Evolutionary conservation across 306 rosid species (phyloP).

Genomic region (Rosa rugosa): DNA sequence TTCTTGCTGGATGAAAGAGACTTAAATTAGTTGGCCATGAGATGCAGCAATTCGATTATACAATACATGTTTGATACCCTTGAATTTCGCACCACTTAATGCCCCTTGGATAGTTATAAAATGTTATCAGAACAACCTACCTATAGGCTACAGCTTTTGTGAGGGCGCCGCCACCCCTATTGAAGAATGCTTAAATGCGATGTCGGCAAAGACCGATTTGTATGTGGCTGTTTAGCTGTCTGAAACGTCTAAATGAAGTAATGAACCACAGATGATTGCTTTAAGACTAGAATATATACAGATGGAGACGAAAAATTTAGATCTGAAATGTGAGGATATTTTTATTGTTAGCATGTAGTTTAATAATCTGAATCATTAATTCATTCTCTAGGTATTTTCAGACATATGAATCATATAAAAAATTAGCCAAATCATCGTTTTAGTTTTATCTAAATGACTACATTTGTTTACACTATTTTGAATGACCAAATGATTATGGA

Average conservation of each 20-base stretch:
- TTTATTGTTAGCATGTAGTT: too few species aligned
- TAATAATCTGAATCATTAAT: too few species aligned
- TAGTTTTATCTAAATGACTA: too few species aligned
- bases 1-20: background rate
- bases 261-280: background rate
- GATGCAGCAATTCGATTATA: slow-evolving; percentile 3
- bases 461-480: too few species aligned
- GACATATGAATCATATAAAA: too few species aligned
- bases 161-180: background rate
- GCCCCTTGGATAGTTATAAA: background rate
- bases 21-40: background rate
- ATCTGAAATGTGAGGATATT: too few species aligned
- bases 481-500: too few species aligned
- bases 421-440: too few species aligned
- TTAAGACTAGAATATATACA: background rate
- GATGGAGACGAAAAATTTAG: too few species aligned
- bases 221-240: background rate
- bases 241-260: background rate
- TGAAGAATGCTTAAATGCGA: slow-evolving; percentile 4
- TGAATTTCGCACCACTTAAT: background rate
- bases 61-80: background rate
- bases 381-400: too few species aligned
- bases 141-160: background rate
- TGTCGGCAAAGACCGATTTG: background rate
- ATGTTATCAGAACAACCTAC: background rate